Base-by-base conservation (phyloP, 2,329 filamentous ascomycete species). In the Curvularia spicifera region DNA sequence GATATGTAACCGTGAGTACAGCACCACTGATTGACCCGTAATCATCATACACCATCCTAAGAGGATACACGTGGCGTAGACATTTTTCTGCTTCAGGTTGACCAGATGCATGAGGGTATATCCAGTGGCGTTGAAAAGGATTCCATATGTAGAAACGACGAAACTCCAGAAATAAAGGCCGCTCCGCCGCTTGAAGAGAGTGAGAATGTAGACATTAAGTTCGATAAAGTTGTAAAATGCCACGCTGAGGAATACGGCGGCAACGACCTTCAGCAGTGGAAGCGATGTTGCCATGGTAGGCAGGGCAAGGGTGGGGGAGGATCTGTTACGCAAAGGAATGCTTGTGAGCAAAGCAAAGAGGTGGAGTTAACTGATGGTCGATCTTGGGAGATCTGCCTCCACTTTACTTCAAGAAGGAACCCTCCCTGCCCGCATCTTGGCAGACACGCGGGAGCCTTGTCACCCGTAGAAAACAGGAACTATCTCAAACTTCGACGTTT, bases 41-140 rank as follows among this genome's bases (percentile, higher is more conserved):
- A 88, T 83, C 84, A 87, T 87, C 2, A 74, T 66, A 67, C 82
- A 83, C 82, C 85, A 84, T n/a, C 84, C 85, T 59, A 87, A 62
- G n/a, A 78, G 78, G 24, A 83, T 71, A 4, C 83, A 62, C 5
- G 79, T 78, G 57, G 77, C 76, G 28, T 60, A 66, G 3, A 68
- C 28, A 22, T 66, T 60, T 26, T 53, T 57, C 40, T 13, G 42
- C 57, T 60, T 51, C 44, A 80, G 76, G 31, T 79, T 59, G 45
- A 18, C 55, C 50, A 80, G 63, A 56, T 79, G 78, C 6, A 77
- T 76, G 12, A 79, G 65, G 8, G 79, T 58, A 61, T 82, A 82
- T 6, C 80, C 82, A 4, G 76, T 65, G 13, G 76, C 70, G 57
- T 83, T 81, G 3, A 79, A 77, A 7, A 80, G 69, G 49, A 82